phyloP scores from a whole-genome alignment of 371 early-diverging fungal species.

The Mortierella sp. region DNA sequence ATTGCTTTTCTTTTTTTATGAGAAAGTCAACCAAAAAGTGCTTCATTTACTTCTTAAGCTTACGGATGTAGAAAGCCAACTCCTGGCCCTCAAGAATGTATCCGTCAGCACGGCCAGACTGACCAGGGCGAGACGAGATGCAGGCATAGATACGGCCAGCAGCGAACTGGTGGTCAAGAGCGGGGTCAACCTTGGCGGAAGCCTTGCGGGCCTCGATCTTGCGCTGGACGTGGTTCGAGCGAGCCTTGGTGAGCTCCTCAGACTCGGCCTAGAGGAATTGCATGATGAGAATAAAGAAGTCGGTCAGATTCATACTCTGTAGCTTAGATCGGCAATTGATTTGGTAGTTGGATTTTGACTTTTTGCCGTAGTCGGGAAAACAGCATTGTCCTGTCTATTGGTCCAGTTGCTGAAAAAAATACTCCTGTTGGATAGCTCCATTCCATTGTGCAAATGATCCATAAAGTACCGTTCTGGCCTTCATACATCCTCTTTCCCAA shows the following conservation, averaged over 20 bases:
- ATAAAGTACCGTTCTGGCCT: too few species aligned
- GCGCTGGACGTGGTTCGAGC: slow-evolving; percentile 86
- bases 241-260: slow-evolving; percentile 73
- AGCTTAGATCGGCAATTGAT: too few species aligned
- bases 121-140: slow-evolving; percentile 97
- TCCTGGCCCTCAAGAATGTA: slow-evolving; percentile 98
- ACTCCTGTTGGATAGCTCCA: too few species aligned
- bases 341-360: too few species aligned
- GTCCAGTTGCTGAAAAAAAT: too few species aligned
- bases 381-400: too few species aligned
- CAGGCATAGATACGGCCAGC: slow-evolving; percentile 94
- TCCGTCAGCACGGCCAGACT: slow-evolving; percentile 97
- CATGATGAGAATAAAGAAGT: neutral
- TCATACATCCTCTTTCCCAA: too few species aligned
- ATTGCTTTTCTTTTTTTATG: too few species aligned
- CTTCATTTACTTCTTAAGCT: slow-evolving; percentile 69
- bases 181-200: slow-evolving; percentile 81
- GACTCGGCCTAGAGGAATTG: slow-evolving; percentile 23
- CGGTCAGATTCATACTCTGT: neutral
- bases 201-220: slow-evolving; percentile 85
- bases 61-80: slow-evolving; percentile 92
- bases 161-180: slow-evolving; percentile 90
- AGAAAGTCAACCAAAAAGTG: too few species aligned
- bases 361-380: too few species aligned
- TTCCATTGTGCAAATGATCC: too few species aligned